A percentile compares a stretch with the other conserved stretches of the same genome.
phyloP scores from a whole-genome alignment of 1,139 yeast species.

The Pichia sp. region DNA sequence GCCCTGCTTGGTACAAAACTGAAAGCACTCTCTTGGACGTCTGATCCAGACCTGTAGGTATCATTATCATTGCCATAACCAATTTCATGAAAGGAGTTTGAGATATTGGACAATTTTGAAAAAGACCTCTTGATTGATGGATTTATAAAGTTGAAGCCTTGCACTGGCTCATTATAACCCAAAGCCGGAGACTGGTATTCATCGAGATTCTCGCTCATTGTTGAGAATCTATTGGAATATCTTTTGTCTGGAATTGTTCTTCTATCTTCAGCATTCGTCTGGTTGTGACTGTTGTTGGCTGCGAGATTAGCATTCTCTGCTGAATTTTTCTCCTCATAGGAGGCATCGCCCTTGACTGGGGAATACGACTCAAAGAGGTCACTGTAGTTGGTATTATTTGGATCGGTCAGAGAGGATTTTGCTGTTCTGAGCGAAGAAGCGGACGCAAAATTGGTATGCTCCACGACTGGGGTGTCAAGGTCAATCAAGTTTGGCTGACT shows the following conservation, averaged over 20 bases:
- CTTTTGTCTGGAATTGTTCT: background rate
- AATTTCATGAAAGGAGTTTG: slow-evolving; percentile 23
- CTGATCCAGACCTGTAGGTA: background rate
- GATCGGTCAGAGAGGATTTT: background rate
- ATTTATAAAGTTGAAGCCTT: slow-evolving; percentile 22
- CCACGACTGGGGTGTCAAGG: slow-evolving; percentile 23
- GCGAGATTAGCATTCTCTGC: background rate
- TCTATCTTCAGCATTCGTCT: background rate
- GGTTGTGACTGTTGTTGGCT: background rate
- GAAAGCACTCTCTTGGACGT: slow-evolving; percentile 10
- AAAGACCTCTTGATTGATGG: slow-evolving; percentile 13
- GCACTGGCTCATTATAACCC: slow-evolving; percentile 25
- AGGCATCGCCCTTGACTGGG: slow-evolving; percentile 4
- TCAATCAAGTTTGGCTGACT: slow-evolving; percentile 28
- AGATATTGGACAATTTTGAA: slow-evolving; percentile 11
- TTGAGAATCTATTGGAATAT: slow-evolving; percentile 14
- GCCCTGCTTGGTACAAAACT: slow-evolving; percentile 19
- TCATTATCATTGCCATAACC: slow-evolving; percentile 28
- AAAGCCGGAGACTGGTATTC: slow-evolving; percentile 24
- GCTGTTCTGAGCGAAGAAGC: background rate
- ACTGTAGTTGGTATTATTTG: slow-evolving; percentile 12
- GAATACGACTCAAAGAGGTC: slow-evolving; percentile 19
- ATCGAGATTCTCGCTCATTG: slow-evolving; percentile 13
- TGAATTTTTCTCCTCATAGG: background rate
- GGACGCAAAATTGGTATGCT: slow-evolving; percentile 1